Evolutionary conservation across 2,329 filamentous ascomycete species (phyloP), one percentile per base, ranked within the genome.

Genomic region (Zymoseptoria ardabiliae): DNA sequence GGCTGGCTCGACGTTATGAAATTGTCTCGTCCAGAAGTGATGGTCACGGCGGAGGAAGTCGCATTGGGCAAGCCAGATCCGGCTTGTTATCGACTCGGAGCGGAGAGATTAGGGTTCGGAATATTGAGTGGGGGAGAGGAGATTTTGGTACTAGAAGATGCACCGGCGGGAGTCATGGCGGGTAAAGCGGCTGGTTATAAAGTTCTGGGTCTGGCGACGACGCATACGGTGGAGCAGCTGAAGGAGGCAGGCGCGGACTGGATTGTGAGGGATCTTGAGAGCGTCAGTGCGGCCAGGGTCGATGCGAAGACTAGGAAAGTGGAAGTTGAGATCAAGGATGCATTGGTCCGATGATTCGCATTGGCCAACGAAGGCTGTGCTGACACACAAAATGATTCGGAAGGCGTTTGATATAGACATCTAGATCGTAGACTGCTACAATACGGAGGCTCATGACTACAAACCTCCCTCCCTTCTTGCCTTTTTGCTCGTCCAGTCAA

Each of bases 181-280:
- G 92, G 91, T 54, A 95, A 92, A 76, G 89, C 84, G 0, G 92
- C 92, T 9, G 91, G 91, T 1, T 96, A 89, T 77, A 86, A 83
- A 70, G 92, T 96, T 11, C 76, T 96, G 52, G 92, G 86, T n/a
- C 77, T 97, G 57, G 84, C 89, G 58, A 96, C 91, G 57, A 95
- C 90, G 70, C 92, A 96, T 76, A 85, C 82, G 23, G 78, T 87
- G 52, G 84, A 85, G 67, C 84, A 92, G 76, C 81, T 96, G 54
- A 76, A 81, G 61, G 83, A 82, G 53, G 90, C 91, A 4, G 87
- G 84, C n/a, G 90, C 92, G 51, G 91, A 96, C 77, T 96, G 89
- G 86, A 85, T 96, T 55, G 87, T 96, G 59, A 79, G 81, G 73
- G 90, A 97, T 75, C 79, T 96, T 76, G 79, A 81, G 59, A 91